Evolutionary conservation across 768 basidiomycete species (phyloP), one percentile per base, ranked within the genome.

Genomic region (Suillus decipiens): DNA sequence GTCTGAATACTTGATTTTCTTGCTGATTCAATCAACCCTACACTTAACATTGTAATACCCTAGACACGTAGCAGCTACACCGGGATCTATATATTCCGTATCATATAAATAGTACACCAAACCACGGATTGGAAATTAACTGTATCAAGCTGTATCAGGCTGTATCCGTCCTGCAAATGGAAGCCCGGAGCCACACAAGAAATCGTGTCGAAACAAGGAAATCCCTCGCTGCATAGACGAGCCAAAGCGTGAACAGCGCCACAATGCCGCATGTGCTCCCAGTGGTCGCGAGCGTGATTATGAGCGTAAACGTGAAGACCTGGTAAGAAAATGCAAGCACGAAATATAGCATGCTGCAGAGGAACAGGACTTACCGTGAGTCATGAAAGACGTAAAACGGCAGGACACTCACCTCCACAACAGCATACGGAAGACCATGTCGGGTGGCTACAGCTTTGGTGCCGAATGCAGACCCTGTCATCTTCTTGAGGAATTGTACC

Each of bases 371-470:
- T 17, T 36, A 3, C 12, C n/a, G 48, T 37, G 28, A 50, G 60
- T 15, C 3, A 28, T 15, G 22, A 6, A 31, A n/a, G 17, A 34
- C 5, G 1, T 4, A 55, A 22, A 28, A 36, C 28, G 59, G 9
- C 14, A 56, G 37, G 9, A 22, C 10, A 77, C 82, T 68, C 69
- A 84, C 83, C 77, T 78, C 83, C 83, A 84, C 72, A 84, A 80
- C 37, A 85, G 71, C 31, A 62, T 82, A 83, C 1, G 84, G 83
- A 39, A 85, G 66, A 61, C 80, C 79, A 65, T 82, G 82, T 63
- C 84, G 64, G 17, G 84, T 73, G 3, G 83, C 81, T 8, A 84
- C 73, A 2, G 75, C 76, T 62, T 84, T 81, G 10, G 81, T 69
- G 9, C 83, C 80, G 10, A 64, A 48, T 73, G 66, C 1, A 60